Base-by-base conservation (phyloP, 495 filamentous ascomycete species). In the Tetracladium setigerum region DNA sequence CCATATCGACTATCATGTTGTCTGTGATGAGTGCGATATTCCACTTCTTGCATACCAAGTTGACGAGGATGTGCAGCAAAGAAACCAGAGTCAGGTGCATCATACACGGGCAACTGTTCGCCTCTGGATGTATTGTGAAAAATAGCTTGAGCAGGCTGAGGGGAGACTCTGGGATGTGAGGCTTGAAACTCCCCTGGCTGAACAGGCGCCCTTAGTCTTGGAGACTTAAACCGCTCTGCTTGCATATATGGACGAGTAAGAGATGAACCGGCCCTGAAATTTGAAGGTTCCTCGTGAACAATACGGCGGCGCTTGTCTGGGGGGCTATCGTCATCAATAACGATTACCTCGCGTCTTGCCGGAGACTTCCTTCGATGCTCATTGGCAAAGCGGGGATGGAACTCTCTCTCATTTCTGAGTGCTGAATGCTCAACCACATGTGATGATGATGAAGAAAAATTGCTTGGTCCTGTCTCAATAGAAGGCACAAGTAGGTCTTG, bases 401-500 rank as follows among this genome's bases (percentile, higher is more conserved):
- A 14, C n/a, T 57, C 47, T 7, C 22, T 27, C 22, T 27, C 22
- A 27, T 27, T 27, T 27, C 22, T 27, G 22, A 27, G 22, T 27
- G 22, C 22, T 27, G 22, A 7, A 3, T 27, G 22, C 22, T 7
- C 22, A 27, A 27, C 22, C 22, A 7, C 22, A 27, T 27, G 7
- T 7, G 22, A 27, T 27, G 22, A 27, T 3, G 46, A 37, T 44
- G 38, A 41, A 10, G 41, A 17, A 44, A 31, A 42, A 41, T 55
- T 50, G 14, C 59, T 64, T 47, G 63, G 63, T 8, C 49, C 43
- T 27, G 66, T 54, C 47, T 72, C 68, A 45, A 72, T 66, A 13
- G 68, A 72, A 40, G 51, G 59, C 10, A 72, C 55, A 37, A 64
- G 59, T 46, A 65, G 56, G 32, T 72, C 68, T 47, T 66, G 63